Base-by-base conservation (phyloP, 2,329 filamentous ascomycete species). In the Fusarium heterosporum region DNA sequence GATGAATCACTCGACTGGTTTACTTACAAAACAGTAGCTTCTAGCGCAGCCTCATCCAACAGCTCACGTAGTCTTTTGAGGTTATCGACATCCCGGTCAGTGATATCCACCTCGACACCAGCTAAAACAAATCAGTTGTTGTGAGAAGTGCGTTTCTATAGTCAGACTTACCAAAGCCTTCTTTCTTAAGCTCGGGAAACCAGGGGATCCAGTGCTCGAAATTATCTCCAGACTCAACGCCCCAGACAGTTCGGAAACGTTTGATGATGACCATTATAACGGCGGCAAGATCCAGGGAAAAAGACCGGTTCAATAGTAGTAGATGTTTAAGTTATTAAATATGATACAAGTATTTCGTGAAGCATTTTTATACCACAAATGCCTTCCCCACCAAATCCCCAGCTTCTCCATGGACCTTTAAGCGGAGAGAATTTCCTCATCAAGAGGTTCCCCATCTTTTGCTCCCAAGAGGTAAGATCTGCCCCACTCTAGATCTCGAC, bases 111-210 rank as follows among this genome's bases (percentile, higher is more conserved):
- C 14, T 50, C 47, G 29, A 50, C 34, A 3, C 47, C 46, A 9
- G 45, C 45, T 48, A 13, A 10, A 12, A 1, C 4, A 2, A 3
- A 2, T 49, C 2, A 49, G 11, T 14, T 3, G 2, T 10, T 14
- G n/a, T 7, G 2, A 12, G 3, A 10, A 0, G 3, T 26, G 3
- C 11, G 10, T 34, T 9, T 2, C 12, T 16, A 4, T 6, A 3
- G 6, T 7, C 9, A 2, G 5, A 48, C 45, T 2, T 12, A 49
- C 46, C 32, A 39, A 26, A 49, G 2, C 46, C 46, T 16, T 49
- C 22, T 4, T 49, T 39, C n/a, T 29, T 39, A 3, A 49, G 22
- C 4, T 39, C 25, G 1, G 25, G 46, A 8, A 49, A 49, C 46
- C 46, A 49, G 8, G n/a, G 13, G 13, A 49, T 49, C 46, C 46